Evolutionary conservation across 805 yeast genomes (phyloP), one percentile per base, ranked within the genome.

Genomic region (Wickerhamiella sorbophila): DNA sequence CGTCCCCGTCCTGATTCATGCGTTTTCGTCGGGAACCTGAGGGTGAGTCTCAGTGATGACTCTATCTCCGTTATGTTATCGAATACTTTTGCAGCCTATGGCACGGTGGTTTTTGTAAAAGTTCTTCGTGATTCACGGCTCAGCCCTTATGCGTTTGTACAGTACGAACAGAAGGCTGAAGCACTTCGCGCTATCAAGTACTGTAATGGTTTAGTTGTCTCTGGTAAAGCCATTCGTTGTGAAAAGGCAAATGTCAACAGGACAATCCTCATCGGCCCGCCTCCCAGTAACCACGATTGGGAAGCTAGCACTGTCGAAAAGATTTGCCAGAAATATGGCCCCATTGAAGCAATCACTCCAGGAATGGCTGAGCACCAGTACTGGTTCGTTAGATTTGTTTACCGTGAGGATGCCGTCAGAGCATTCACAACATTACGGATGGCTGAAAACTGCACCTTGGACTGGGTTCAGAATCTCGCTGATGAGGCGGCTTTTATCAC

Each of bases 71-170:
- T 68, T 26, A 74, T 88, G 0, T 91, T 85, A 4, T 70, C 77
- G 2, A 62, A 69, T 27, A 85, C 75, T 54, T 84, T 86, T 51
- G 60, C 65, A 44, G 66, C 72, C 55, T 86, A 79, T 76, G 94
- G 95, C 5, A 64, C 69, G 33, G 63, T 83, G 33, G 68, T 76
- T 1, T 63, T 79, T 18, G 93, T 84, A 14, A 86, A 86, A 55
- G 94, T 86, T 2, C 66, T 86, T 44, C 67, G 94, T 41, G 95
- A 86, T 62, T 75, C 80, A 14, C 68, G 75, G 18, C 79, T 80
- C 54, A 68, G 94, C 37, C 96, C 96, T 2, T 86, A 86, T 61
- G 95, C 95, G 0, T 86, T 86, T 68, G 94, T 86, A 36, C 95
- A 86, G 62, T 86, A 81, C 57, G 65, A 74, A 6, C 73, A 65